Evolutionary conservation across 257 asterid species (phyloP), one percentile per base, ranked within the genome.

Genomic region (Euphrasia confusa): DNA sequence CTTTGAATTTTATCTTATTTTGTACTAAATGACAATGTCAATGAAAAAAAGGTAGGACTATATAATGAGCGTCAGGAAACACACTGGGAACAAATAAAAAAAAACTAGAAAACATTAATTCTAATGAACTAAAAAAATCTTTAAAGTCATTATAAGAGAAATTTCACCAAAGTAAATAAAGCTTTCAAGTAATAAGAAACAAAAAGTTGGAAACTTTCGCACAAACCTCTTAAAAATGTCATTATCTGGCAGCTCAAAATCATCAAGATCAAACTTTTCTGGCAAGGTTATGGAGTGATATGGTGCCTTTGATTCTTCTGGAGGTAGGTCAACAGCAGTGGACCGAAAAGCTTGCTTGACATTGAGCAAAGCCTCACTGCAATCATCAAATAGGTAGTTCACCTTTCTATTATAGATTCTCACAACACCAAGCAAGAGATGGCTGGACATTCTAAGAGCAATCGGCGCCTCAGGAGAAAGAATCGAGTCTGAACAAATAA

Each of bases 221-320:
- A 79, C 97, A 65, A 62, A 89, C 99, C 97, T 85, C 48, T 89
- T 95, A 62, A 87, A 82, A 60, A 82, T 73, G 56, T 93, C 99
- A 82, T 72, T 93, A 70, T 93, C 99, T 56, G 99, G 97, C 74
- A 90, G 84, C 82, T 93, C 99, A 77, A 93, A 93, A 80, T 89
- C 97, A 80, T 93, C 99, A 61, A 93, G 99, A 72, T 93, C 97
- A 75, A 93, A 93, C 10, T 95, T 89, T 79, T 93, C 99, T 1
- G 99, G 99, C 82, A 93, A 75, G 33, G 99, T 89, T 78, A 93
- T 90, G 61, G 99, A 89, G 77, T 93, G 92, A 74, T 93, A 93
- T 35, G 99, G 99, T 8, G 99, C 99, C 81, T 85, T 93, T 13
- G 99, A 84, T 74, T 93, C 88, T 85, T 93, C 99, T 14, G 97